Evolutionary conservation across 2,329 filamentous ascomycete species (phyloP).

Genomic region (Chalaropsis ovoidea): DNA sequence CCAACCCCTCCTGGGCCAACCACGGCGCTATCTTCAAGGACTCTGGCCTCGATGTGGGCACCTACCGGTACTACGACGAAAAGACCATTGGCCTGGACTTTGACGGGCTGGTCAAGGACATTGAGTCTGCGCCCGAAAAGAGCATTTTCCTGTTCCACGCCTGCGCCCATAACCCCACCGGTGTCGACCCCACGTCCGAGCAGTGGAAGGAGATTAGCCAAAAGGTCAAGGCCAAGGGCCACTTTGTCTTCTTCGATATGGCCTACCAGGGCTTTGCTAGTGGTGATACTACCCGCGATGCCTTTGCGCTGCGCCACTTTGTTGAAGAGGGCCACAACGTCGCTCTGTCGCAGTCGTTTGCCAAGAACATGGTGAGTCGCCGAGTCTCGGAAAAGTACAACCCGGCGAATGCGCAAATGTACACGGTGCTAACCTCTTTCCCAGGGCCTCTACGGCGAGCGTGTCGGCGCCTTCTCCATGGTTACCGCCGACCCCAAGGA

Average conservation of each 20-base stretch:
- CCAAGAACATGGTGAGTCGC: conserved; percentile 85
- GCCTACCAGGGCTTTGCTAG: conserved; percentile 97
- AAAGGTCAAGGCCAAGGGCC: conserved; percentile 72
- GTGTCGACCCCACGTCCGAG: conserved; percentile 81
- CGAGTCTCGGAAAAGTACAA: background rate
- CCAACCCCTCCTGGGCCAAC: conserved; percentile 94
- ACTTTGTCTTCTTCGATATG: conserved; percentile 99
- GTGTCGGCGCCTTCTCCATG: conserved; percentile 91
- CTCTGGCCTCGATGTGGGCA: conserved; percentile 78
- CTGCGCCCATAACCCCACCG: conserved; percentile 95
- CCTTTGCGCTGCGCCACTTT: conserved; percentile 88
- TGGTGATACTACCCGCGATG: conserved; percentile 83
- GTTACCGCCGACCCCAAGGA: conserved; percentile 77
- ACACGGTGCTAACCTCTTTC: background rate
- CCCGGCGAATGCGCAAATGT: background rate
- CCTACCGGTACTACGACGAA: conserved; percentile 99
- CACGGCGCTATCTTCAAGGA: conserved; percentile 95
- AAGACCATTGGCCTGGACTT: conserved; percentile 97
- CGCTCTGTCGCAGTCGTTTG: conserved; percentile 84
- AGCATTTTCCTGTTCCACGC: conserved; percentile 92
- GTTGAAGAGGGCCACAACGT: conserved; percentile 84
- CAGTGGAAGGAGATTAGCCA: conserved; percentile 90
- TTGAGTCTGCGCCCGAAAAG: conserved; percentile 76
- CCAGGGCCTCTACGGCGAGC: conserved; percentile 95
- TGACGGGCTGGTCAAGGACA: conserved; percentile 79